These are phyloP conservation scores for Botrytis medusae DNA, from an alignment of 2,329 filamentous ascomycete genomes.

Conservation along the genomic window DNA sequence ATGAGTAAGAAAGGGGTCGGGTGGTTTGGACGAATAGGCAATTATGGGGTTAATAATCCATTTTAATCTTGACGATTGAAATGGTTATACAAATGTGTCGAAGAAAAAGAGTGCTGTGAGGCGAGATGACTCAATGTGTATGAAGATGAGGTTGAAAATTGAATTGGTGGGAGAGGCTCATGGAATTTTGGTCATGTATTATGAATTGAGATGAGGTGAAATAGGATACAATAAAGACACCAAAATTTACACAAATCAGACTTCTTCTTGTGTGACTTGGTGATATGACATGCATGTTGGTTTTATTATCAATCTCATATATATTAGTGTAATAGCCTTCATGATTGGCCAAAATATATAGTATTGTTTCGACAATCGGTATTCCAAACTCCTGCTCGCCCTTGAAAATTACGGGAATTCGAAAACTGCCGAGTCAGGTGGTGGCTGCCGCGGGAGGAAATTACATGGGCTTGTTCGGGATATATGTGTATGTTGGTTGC, in stretches of 20 bases:
- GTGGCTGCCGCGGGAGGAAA: background rate
- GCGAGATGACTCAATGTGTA: background rate
- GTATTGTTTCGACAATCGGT: background rate
- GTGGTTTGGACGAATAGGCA: background rate
- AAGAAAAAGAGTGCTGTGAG: background rate
- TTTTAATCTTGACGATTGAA: background rate
- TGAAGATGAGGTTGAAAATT: background rate
- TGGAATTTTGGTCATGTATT: background rate
- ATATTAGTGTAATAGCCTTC: background rate
- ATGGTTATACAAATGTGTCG: background rate
- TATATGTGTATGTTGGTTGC: background rate
- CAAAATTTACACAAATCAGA: background rate
- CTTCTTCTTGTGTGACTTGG: background rate
- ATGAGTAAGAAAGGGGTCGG: too few species aligned
- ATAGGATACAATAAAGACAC: background rate
- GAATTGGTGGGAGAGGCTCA: background rate
- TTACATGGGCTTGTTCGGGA: background rate
- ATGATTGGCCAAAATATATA: background rate
- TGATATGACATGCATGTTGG: background rate
- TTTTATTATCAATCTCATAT: background rate
- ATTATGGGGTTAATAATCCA: background rate
- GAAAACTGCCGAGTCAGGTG: background rate
- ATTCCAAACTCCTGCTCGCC: background rate
- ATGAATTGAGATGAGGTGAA: constrained; percentile 7
- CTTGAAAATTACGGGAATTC: background rate